Evolutionary conservation across 306 rosid species (phyloP).

Genomic region (Trifolium pratense): DNA sequence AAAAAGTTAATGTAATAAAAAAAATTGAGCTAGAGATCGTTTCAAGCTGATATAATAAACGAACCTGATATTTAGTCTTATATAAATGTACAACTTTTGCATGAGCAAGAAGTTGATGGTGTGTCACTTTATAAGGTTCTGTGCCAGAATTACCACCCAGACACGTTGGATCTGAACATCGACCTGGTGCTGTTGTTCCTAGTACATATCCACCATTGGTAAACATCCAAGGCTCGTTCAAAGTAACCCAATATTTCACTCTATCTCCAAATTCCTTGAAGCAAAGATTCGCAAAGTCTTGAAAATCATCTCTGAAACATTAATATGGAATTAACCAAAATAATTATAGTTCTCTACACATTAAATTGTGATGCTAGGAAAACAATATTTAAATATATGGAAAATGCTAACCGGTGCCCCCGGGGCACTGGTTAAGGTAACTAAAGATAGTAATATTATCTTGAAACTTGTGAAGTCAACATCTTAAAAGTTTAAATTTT

Average conservation of each 20-base stretch:
- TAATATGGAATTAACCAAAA: not conserved
- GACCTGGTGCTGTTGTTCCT: not conserved
- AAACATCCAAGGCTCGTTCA: slow-evolving; percentile 52
- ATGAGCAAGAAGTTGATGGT: slow-evolving; percentile 54
- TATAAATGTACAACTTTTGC: slow-evolving; percentile 52
- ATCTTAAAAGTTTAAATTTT: too few species aligned
- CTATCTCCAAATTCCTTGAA: slow-evolving; percentile 62
- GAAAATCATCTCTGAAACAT: slow-evolving; percentile 48
- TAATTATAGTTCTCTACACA: not conserved
- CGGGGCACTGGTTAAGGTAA: too few species aligned
- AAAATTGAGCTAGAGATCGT: too few species aligned
- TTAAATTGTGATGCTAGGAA: not conserved
- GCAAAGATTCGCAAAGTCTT: slow-evolving; percentile 57
- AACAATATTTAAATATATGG: not conserved
- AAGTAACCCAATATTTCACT: slow-evolving; percentile 63
- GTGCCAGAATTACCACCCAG: slow-evolving; percentile 41
- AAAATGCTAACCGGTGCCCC: too few species aligned
- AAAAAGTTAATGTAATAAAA: too few species aligned
- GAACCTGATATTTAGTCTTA: slow-evolving; percentile 49
- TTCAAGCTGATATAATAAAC: not conserved
- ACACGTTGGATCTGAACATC: not conserved
- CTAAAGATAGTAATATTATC: too few species aligned
- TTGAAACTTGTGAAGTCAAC: too few species aligned
- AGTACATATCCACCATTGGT: not conserved
- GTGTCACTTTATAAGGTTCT: slow-evolving; percentile 55